Conservation (phyloP, 1,139 yeast species). For the Geotrichum citri-aurantii region DNA sequence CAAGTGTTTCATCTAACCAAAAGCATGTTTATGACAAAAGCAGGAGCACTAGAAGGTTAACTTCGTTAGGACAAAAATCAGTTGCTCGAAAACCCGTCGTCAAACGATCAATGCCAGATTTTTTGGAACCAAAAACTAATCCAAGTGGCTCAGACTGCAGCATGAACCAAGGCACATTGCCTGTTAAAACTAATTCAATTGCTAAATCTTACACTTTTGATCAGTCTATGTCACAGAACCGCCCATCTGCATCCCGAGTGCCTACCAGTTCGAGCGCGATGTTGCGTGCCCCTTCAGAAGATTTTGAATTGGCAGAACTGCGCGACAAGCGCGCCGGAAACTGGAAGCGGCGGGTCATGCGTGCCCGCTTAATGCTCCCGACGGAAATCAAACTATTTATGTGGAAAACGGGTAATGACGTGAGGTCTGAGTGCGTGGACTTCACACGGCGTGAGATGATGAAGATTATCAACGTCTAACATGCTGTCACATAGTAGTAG, state of each 20-base stretch:
- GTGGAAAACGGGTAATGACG: conserved; percentile 36
- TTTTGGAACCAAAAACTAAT: background rate
- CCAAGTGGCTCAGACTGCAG: background rate
- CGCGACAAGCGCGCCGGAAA: conserved; percentile 39
- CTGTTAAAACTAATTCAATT: background rate
- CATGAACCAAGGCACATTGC: background rate
- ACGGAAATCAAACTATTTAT: conserved; percentile 28
- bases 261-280: background rate
- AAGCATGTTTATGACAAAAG: background rate
- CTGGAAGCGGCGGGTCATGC: conserved; percentile 40
- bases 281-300: conserved; percentile 22
- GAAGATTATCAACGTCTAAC: background rate
- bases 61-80: background rate
- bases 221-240: background rate
- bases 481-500: background rate
- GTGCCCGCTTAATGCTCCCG: conserved; percentile 35
- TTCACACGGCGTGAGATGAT: background rate
- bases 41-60: background rate
- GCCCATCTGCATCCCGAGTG: background rate
- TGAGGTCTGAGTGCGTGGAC: conserved; percentile 12
- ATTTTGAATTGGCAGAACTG: conserved; percentile 22
- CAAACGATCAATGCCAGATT: background rate
- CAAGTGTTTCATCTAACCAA: background rate
- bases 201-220: background rate
- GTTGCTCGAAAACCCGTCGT: background rate